These are phyloP conservation scores for Microbotryum saponariae DNA, from an alignment of 1,284 basidiomycete genomes.

Conservation along the genomic window DNA sequence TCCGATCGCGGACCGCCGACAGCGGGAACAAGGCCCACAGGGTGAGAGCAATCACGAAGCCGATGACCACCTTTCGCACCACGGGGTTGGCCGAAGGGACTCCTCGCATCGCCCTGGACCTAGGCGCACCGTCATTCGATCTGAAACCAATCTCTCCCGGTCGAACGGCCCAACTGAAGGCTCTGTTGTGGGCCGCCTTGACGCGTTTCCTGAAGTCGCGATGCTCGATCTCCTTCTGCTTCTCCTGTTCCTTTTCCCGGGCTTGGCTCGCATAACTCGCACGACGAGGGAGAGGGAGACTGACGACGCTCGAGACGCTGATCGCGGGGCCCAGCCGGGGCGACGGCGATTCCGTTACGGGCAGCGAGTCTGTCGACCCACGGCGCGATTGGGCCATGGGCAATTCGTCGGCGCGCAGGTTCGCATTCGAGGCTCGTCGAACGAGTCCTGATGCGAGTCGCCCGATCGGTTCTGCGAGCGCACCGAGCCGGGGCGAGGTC, in stretches of 20 bases:
- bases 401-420: conserved; percentile 17
- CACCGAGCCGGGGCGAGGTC: conserved; percentile 21
- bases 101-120: neutral
- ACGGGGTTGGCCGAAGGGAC: neutral
- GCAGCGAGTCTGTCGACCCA: neutral
- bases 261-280: conserved; percentile 18
- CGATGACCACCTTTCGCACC: neutral
- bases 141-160: conserved; percentile 5
- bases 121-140: conserved; percentile 2
- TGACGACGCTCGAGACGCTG: conserved; percentile 1
- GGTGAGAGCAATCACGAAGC: neutral
- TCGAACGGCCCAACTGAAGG: conserved; percentile 21
- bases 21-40: neutral
- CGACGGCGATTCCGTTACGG: conserved; percentile 7
- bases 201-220: conserved; percentile 12
- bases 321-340: conserved; percentile 12
- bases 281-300: conserved; percentile 3
- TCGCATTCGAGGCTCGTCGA: conserved; percentile 17
- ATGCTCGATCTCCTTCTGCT: conserved; percentile 16
- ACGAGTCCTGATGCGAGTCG: conserved; percentile 27
- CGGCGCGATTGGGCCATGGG: conserved; percentile 2
- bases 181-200: conserved; percentile 15
- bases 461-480: conserved; percentile 24
- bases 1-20: neutral
- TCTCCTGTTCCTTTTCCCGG: conserved; percentile 27